Conservation (phyloP, 441 rosid genomes). For the Erodium trifolium region DNA sequence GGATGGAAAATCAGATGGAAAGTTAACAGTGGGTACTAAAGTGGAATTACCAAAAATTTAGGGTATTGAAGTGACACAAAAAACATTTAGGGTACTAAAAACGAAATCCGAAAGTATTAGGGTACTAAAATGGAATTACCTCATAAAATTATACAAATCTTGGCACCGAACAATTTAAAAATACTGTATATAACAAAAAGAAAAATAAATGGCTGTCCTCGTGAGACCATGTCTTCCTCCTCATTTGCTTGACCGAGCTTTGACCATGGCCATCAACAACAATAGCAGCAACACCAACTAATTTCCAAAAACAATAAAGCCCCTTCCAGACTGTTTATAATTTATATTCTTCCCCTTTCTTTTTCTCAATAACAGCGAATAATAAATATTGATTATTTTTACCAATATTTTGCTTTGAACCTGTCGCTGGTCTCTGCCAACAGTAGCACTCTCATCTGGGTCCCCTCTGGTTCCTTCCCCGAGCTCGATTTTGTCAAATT, state of each 20-base stretch:
- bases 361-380: no score
- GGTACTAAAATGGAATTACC: no score
- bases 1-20: no score
- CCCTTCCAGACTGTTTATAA: background rate
- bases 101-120: no score
- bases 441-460: background rate
- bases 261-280: background rate
- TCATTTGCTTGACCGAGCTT: background rate
- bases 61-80: no score
- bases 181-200: background rate
- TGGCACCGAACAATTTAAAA: no score
- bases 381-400: no score
- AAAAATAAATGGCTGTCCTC: background rate
- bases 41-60: no score
- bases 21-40: no score
- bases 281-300: no score
- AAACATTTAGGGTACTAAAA: no score
- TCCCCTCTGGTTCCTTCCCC: background rate
- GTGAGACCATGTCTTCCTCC: background rate
- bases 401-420: background rate
- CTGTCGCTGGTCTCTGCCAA: background rate
- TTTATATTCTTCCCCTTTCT: background rate
- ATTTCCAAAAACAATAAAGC: background rate
- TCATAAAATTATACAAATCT: no score
- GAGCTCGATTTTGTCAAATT: background rate